Evolutionary conservation across 345 rosid genomes (phyloP), one percentile per base, ranked within the genome.

Genomic region (Cardiospermum halicacabum): DNA sequence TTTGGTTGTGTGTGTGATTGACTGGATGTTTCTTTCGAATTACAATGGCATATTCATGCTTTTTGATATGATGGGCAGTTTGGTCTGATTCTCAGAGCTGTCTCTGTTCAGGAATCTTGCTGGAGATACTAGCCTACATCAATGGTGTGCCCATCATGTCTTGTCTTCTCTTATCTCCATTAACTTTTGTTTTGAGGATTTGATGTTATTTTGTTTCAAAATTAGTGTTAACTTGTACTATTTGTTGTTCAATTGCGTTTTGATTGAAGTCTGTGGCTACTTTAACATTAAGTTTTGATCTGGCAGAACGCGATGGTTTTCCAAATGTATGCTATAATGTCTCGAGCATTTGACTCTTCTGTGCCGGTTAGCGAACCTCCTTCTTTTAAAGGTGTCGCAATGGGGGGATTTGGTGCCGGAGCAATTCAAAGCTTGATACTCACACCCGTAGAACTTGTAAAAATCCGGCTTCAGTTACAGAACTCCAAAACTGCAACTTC

Each of bases 261-360:
- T 48, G 7, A 26, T 9, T 3, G 26, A 53, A 37, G 3, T 25
- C n/a, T 32, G 5, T 24, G 16, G 7, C 19, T 51, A 42, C 18
- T 56, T 61, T 64, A 25, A 64, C 58, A 47, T 47, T 21, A 16
- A 30, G 43, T 59, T 61, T 65, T 18, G 9, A 11, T 27, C 36
- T 50, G 82, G 85, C 90, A 88, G 96, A 94, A 94, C 69, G 99
- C 97, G 7, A 79, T 94, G 92, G 96, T 78, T 60, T 94, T 94
- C 84, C 97, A 94, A 77, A 84, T 75, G 48, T 91, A 89, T 28
- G 95, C 99, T 0, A 81, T 85, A 72, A 79, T 89, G 16, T 94
- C 97, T 19, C 83, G 92, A 58, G 85, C 89, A 19, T 80, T 85
- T 25, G 96, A 83, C 68, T 70, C 81, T 9, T 71, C 91, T 2